Base-by-base conservation (phyloP, 2,329 filamentous ascomycete genomes). In the Microsporum canis region DNA sequence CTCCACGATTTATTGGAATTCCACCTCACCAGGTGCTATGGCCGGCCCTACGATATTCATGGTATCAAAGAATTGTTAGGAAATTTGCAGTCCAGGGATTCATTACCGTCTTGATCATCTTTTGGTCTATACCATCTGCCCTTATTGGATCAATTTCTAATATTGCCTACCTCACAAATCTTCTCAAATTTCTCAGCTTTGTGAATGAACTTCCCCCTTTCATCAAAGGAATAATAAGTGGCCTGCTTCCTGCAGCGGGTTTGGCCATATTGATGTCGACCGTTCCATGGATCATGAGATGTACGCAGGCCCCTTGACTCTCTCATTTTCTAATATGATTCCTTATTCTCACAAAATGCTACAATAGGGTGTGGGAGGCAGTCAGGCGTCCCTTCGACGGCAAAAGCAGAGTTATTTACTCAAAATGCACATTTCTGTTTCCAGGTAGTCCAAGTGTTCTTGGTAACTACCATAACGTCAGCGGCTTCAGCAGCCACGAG, bases 111-210 rank as follows among this genome's bases (percentile, higher is more conserved):
- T 78, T 95, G 62, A 87, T 97, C 68, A 82, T 96, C 63, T 97
- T 97, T 77, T 97, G 94, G 84, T 82, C 84, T 1, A 78, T 88
- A 45, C 85, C 85, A 5, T 80, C 95, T 1, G 89, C 86, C 1
- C 78, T 91, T 43, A 90, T 97, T 34, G 91, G 89, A 68, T 77
- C 85, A n/a, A 86, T 96, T 66, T 94, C 90, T 60, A 96, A 97
- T 71, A 82, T 99, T 67, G 80, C 82, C 45, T 87, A 85, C 64
- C 79, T 96, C 12, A 71, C 72, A 39, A 70, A 69, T 8, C 66
- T 75, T 4, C 57, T 78, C 0, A 73, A 73, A 0, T 95, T 86
- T 76, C 78, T 96, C n/a, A 72, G 74, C 0, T 97, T 89, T 77
- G 82, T 97, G 65, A 77, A 85, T 47, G 73, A 85, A 5, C 80